Base-by-base conservation (phyloP, 108 stramenopile genomes). In the Skeletonema costatum region DNA sequence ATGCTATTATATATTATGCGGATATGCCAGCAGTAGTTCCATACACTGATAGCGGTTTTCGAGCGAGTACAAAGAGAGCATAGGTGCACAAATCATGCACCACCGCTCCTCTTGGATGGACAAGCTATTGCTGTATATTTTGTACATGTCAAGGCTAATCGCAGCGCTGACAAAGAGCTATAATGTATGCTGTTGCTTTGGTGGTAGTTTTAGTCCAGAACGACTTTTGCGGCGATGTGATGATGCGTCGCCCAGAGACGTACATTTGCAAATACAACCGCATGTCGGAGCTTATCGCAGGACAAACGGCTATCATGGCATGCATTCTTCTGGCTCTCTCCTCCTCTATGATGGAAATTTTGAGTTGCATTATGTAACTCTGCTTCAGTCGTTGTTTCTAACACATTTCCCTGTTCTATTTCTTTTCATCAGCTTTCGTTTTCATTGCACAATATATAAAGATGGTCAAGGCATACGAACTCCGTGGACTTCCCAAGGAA, bases 401-500 rank as follows among this genome's bases (percentile, higher is more conserved):
- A 31, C 70, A 19, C n/a, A 29, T 42, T 36, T 60, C 41, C 46
- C 41, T 14, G 13, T 29, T 51, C 29, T 3, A 9, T 13, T 33
- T 50, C 33, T 5, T 59, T 16, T 32, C 17, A 50, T 16, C 51
- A 66, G 30, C 29, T 17, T 19, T 21, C 32, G 17, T 38, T 32
- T 16, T 21, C 58, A 7, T 44, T 8, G 21, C 29, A 53, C 11
- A 35, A 29, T 60, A 65, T 74, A 74, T 69, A 63, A 87, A 84
- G 61, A 93, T 92, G 90, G 93, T 97, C 76, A 98, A 97, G 86
- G 98, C 97, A 70, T 86, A 97, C 85, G 96, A 98, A 88, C 92
- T 99, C 59, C 88, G 98, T 65, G 89, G 73, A 48, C 77, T 85
- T 81, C 80, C 88, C 85, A 98, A 99, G 97, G 95, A 91, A 64